Conservation (phyloP, 495 filamentous ascomycete genomes). For the Lineolata rhizophorae region DNA sequence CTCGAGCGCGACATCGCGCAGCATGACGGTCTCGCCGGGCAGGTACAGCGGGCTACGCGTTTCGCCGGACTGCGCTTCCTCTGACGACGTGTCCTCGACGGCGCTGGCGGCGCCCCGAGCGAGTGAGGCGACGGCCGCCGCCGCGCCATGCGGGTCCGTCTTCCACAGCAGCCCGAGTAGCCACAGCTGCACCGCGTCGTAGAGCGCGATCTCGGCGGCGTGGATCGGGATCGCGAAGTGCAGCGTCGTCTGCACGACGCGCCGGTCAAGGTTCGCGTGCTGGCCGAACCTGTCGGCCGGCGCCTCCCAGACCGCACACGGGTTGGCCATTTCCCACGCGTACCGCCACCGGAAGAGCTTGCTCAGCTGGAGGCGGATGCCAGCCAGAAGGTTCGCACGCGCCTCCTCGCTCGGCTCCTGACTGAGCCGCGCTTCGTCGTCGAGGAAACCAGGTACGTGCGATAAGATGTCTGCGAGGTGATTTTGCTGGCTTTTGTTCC, state of each 20-base stretch:
- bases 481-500: conserved; percentile 5
- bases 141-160: neutral
- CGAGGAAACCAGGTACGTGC: conserved; percentile 4
- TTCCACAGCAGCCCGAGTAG: conserved; percentile 3
- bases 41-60: neutral
- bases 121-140: neutral
- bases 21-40: neutral
- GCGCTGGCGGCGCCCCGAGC: no score
- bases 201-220: conserved; percentile 6
- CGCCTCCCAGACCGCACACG: conserved; percentile 3
- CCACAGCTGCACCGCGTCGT: conserved; percentile 6
- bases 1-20: conserved; percentile 5
- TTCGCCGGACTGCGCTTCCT: neutral
- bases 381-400: neutral
- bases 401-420: neutral
- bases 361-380: conserved; percentile 1
- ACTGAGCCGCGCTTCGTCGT: conserved; percentile 2
- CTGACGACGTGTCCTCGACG: no score
- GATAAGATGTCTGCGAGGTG: conserved; percentile 5
- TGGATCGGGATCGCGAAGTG: conserved; percentile 1
- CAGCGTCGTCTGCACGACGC: conserved; percentile 1
- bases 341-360: conserved; percentile 4
- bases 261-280: neutral
- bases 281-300: neutral
- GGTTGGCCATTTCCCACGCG: conserved; percentile 2